Evolutionary conservation across 371 early-diverging fungal genomes (phyloP).

Genomic region (Rhizopus microsporus): DNA sequence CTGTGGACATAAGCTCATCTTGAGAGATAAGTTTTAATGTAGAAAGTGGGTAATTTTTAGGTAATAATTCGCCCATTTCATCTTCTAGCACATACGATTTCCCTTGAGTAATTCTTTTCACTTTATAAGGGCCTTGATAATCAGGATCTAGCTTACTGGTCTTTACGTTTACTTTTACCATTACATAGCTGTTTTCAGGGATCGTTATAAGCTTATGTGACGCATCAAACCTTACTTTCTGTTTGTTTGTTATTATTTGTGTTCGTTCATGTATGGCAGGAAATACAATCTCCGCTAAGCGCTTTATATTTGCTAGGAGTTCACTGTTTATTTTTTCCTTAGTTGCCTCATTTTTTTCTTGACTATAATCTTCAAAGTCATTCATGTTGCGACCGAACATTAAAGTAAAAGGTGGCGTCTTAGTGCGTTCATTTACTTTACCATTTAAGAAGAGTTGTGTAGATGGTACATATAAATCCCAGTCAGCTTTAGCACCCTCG

Average conservation of each 20-base stretch:
- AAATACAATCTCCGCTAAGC: too few relatives aligned
- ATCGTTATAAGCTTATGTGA: too few relatives aligned
- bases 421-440: conserved; percentile 2
- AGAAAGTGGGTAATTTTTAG: conserved; percentile 2
- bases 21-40: too few relatives aligned
- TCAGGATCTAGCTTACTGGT: neutral
- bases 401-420: conserved; percentile 6
- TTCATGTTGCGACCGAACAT: conserved; percentile 20
- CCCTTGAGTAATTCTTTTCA: neutral
- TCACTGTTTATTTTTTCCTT: too few relatives aligned
- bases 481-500: conserved; percentile 4
- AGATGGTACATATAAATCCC: conserved; percentile 13
- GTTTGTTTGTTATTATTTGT: too few relatives aligned
- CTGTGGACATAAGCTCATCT: too few relatives aligned
- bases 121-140: neutral
- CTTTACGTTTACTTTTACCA: neutral
- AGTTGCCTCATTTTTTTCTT: too few relatives aligned
- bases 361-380: conserved; percentile 12
- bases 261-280: too few relatives aligned
- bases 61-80: neutral
- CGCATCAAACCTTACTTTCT: too few relatives aligned
- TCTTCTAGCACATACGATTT: conserved; percentile 1
- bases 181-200: too few relatives aligned
- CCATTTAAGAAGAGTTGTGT: conserved; percentile 15
- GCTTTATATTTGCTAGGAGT: too few relatives aligned